Evolutionary conservation across 2,329 filamentous ascomycete species (phyloP), one percentile per base, ranked within the genome.

Genomic region (Cladosporium sp.): DNA sequence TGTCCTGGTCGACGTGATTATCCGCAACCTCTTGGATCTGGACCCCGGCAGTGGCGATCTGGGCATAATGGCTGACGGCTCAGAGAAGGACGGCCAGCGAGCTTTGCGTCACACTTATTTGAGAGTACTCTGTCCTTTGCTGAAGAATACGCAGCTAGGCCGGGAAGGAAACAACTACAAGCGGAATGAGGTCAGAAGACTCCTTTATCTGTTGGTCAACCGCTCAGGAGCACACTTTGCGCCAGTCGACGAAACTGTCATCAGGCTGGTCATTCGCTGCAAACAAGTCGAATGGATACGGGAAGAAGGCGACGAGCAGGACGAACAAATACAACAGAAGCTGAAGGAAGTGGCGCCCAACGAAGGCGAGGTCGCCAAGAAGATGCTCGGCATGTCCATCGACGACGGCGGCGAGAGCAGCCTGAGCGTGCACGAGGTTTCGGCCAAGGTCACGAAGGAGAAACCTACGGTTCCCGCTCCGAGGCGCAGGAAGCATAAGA

Each of bases 1-100:
- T 52, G 93, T 99, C 4, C 80, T 99, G 13, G 79, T 97, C 41
- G 93, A 99, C 64, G 93, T 99, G 57, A 90, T 99, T 52, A 89
- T 99, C 54, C 88, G 93, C 38, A 99, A 99, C 63, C 77, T 99
- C n/a, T 83, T 97, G 62, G 93, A 99, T 66, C 77, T 99, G 7
- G 93, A 95, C 0, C 86, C 92, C 62, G 92, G 96, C 65, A 83
- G 76, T 9, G 60, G 66, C 20, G 67, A 69, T 19, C 64, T 44
- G 9, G 52, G 53, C 6, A 27, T 50, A 32, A 50, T 50, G 7
- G 51, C 52, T 13, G 59, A 59, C 15, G 53, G 52, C 13, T 18
- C 27, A 13, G 64, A 65, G 20, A 39, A 54, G 24, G 63, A 64
- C 43, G 66, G 66, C 8, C 64, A 68, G 47, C 56, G 59, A 15